phyloP scores from a whole-genome alignment of 2,329 filamentous ascomycete species.

The Fusarium sp. region DNA sequence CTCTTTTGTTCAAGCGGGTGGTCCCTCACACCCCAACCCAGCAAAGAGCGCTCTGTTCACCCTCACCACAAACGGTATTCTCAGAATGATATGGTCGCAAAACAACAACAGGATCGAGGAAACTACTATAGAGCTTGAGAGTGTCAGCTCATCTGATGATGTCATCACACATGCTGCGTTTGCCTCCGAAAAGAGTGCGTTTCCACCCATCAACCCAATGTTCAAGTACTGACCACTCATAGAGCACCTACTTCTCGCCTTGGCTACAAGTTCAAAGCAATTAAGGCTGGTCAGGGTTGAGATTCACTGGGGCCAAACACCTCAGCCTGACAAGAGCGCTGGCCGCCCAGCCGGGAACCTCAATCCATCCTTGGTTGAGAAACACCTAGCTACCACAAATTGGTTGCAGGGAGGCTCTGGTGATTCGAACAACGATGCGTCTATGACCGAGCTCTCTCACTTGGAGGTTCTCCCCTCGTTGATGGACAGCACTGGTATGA shows the following conservation, averaged over 20 bases:
- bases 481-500: constrained; percentile 69
- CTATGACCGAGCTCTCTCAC: constrained; percentile 76
- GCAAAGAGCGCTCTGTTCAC: constrained; percentile 81
- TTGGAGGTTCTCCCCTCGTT: constrained; percentile 79
- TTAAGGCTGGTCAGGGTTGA: constrained; percentile 79
- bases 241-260: constrained; percentile 71
- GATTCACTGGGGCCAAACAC: constrained; percentile 74
- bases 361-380: constrained; percentile 66
- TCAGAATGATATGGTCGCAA: constrained; percentile 84
- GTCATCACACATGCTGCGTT: constrained; percentile 84
- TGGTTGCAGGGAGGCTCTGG: constrained; percentile 64
- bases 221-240: constrained; percentile 43
- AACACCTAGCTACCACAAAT: constrained; percentile 67
- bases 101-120: constrained; percentile 79
- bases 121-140: constrained; percentile 78
- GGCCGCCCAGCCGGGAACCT: constrained; percentile 60
- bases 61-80: constrained; percentile 78
- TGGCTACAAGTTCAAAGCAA: constrained; percentile 77
- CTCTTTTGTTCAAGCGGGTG: constrained; percentile 72
- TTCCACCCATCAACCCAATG: not conserved
- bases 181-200: constrained; percentile 78
- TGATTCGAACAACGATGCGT: constrained; percentile 59
- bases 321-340: constrained; percentile 66
- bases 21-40: constrained; percentile 79
- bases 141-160: constrained; percentile 77